Percentiles rank a stretch among this genome's conserved stretches.
Conservation (phyloP, 306 rosid genomes). For the Vachellia pachyceras region DNA sequence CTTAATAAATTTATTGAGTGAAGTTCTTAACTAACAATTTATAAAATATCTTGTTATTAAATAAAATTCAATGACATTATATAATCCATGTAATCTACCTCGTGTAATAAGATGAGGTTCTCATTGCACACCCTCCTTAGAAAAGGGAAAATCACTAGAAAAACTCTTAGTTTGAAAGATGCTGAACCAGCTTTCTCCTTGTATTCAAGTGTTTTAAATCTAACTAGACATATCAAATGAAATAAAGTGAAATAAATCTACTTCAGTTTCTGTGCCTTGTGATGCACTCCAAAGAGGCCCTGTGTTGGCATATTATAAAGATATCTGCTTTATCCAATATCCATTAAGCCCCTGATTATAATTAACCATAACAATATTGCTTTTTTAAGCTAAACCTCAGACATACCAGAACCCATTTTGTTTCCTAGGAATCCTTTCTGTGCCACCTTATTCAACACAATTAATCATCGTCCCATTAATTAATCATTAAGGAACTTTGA, state of each 20-base stretch:
- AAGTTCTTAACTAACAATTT: no score
- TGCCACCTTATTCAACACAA: neutral
- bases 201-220: no score
- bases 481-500: constrained; percentile 6
- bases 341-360: neutral
- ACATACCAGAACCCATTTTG: neutral
- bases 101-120: no score
- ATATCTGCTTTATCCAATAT: neutral
- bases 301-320: neutral
- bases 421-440: constrained; percentile 3
- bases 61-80: no score
- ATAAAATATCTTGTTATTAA: no score
- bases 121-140: no score
- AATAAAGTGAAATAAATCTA: neutral
- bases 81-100: no score
- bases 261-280: neutral
- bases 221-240: no score
- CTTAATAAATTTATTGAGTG: no score
- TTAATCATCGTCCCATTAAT: constrained; percentile 3
- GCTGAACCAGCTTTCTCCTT: no score
- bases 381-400: neutral
- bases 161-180: no score
- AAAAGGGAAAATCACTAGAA: no score
- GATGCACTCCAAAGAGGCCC: neutral
- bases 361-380: neutral